Evolutionary conservation across 176 grass and related monocot genomes (phyloP), one percentile per base, ranked within the genome.

Genomic region (Carex kokanica): DNA sequence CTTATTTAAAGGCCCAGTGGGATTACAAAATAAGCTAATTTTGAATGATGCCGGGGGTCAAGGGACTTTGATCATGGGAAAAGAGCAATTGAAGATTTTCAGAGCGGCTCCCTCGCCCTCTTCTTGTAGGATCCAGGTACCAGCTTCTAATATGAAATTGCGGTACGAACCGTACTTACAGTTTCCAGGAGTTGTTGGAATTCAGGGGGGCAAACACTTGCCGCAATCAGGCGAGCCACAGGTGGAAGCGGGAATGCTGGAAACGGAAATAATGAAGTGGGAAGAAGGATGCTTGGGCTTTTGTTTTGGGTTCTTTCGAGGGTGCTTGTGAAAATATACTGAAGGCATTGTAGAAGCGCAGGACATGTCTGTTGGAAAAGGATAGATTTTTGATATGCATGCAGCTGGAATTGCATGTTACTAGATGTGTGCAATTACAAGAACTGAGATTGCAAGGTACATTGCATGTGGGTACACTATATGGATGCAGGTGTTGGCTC

Each of bases 191-290:
- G 88, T 88, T 56, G 85, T 89, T 29, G 90, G 81, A 0, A 64
- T 97, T 84, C 91, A 94, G 83, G 94, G 94, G 94, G 8, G 91
- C 91, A 49, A 16, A 97, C 91, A 43, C 75, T 97, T 25, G 90
- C 92, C 25, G 81, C 83, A 5, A 97, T 97, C 84, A 93, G 90
- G 83, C 90, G 90, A 2, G 88, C 94, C 1, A 8, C 66, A 2
- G 91, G 88, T 7, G 94, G 83, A 79, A 90, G n/a, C 9, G 69
- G 69, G 40, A 43, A 74, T 74, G 18, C 29, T 16, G 36, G 84
- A 89, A 90, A 49, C 69, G 88, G 91, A 31, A 54, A 57, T 80
- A 62, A 59, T 11, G 45, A 54, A 94, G 64, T 83, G 81, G 79
- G n/a, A 52, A 45, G 53, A 92, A 88, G 66, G 94, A 97, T 49